These are phyloP conservation scores for Mortierella sp. DNA, from an alignment of 371 early-diverging fungal genomes.

Conservation along the genomic window DNA sequence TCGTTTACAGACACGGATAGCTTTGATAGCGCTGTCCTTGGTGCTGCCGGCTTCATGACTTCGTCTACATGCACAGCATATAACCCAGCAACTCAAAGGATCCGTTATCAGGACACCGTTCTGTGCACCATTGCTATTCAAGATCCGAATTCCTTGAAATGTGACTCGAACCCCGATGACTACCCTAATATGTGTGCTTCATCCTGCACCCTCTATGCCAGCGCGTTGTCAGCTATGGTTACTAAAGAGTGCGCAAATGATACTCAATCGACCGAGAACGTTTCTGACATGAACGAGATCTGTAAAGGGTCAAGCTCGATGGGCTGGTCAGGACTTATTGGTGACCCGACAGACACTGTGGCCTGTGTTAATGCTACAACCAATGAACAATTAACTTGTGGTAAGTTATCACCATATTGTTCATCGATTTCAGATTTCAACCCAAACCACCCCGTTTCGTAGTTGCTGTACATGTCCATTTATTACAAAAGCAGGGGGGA, in stretches of 20 bases:
- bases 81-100: background rate
- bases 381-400: conserved; percentile 40
- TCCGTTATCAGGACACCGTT: conserved; percentile 39
- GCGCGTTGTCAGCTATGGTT: background rate
- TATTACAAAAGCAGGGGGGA: conserved; percentile 1
- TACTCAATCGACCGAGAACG: background rate
- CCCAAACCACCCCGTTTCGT: conserved; percentile 1
- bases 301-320: background rate
- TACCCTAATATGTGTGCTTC: conserved; percentile 16
- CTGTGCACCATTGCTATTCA: conserved; percentile 20
- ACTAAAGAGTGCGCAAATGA: conserved; percentile 14
- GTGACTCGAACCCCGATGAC: background rate
- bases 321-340: background rate
- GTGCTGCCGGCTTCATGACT: conserved; percentile 14
- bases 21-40: conserved; percentile 27
- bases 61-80: conserved; percentile 16
- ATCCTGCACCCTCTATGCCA: conserved; percentile 26
- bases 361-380: conserved; percentile 19
- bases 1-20: conserved; percentile 8
- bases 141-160: background rate
- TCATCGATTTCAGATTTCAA: background rate
- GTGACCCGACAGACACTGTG: background rate
- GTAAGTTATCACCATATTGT: conserved; percentile 23
- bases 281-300: background rate
- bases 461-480: conserved; percentile 4